Base-by-base conservation (phyloP, 2,329 filamentous ascomycete species). In the Neofusicoccum cordaticola region DNA sequence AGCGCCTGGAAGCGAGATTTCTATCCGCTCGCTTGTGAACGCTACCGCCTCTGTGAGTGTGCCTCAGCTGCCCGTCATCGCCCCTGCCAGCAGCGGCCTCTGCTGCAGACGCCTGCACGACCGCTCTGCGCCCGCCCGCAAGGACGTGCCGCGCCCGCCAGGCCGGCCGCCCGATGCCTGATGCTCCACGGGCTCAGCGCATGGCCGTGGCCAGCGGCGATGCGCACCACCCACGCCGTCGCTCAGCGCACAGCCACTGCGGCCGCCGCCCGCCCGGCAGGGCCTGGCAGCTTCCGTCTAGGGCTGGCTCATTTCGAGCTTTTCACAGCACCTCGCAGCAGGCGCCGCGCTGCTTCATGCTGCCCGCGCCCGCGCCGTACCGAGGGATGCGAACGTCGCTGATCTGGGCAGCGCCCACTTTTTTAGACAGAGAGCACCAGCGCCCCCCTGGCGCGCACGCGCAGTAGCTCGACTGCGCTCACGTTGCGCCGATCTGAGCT, bases 401-500 rank as follows among this genome's bases (percentile, higher is more conserved):
- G 48, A 53, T 63, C 56, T 44, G 56, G 56, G 56, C 42, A 60
- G 56, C 56, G 41, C 56, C 56, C 56, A 60, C 56, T 60, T 60
- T 60, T 60, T 37, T 47, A 13, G 42, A 60, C 56, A 47, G 56
- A 60, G 42, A 45, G 53, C 53, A 45, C 53, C 39, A 45, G 53
- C 53, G n/a, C 27, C 56, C 47, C 56, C 56, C 42, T 47, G 56
- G 56, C 56, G 41, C 56, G 56, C 56, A 60, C 56, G 56, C 56
- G 56, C 56, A 60, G 56, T 60, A 60, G 56, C 56, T 60, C 56
- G 56, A 60, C 27, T 45, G 41, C 31, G 56, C 56, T 60, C 56
- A 60, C 56, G 56, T 60, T 60, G 56, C 42, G 56, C 56, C 56
- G 56, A 60, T 60, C 56, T 60, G 56, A 60, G 56, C 56, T 45